Percentiles rank a stretch among this genome's conserved stretches.
Conservation (phyloP, 805 yeast genomes). For the Hanseniaspora lachancei region DNA sequence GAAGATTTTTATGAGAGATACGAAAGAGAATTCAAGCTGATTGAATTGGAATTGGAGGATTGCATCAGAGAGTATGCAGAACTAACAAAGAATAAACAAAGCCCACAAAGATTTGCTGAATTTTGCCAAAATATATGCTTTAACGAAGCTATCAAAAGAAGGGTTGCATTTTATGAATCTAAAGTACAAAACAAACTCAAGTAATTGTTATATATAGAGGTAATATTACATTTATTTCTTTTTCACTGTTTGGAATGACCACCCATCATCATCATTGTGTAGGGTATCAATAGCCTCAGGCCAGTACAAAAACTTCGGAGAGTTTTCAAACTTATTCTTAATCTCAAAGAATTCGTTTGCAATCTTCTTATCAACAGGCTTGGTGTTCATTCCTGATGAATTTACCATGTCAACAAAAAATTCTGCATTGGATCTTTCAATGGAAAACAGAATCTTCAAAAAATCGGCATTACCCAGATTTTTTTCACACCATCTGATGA, state of each 20-base stretch:
- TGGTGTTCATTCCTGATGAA: constrained; percentile 6
- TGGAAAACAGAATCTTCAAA: constrained; percentile 3
- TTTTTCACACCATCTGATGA: constrained; percentile 1
- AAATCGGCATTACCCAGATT: constrained; percentile 9
- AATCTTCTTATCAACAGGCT: constrained; percentile 45
- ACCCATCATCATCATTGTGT: constrained; percentile 33
- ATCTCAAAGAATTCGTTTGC: constrained; percentile 79
- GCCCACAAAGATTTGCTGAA: constrained; percentile 67
- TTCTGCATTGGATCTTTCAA: neutral
- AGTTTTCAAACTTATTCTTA: constrained; percentile 56
- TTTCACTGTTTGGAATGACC: constrained; percentile 54
- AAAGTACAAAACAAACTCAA: constrained; percentile 5
- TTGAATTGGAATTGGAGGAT: constrained; percentile 69
- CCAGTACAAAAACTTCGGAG: constrained; percentile 51
- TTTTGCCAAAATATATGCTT: constrained; percentile 80
- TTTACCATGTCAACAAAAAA: constrained; percentile 11
- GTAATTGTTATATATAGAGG: neutral
- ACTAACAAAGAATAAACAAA: constrained; percentile 46
- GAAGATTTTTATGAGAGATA: constrained; percentile 77
- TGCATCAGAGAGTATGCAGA: constrained; percentile 62
- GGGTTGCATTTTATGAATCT: constrained; percentile 26
- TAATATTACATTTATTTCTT: constrained; percentile 33
- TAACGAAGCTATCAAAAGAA: constrained; percentile 79
- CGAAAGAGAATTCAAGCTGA: constrained; percentile 60
- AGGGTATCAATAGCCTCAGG: constrained; percentile 45